A percentile compares a stretch with the other conserved stretches of the same genome.
Evolutionary conservation across 805 yeast genomes (phyloP).

Genomic region (Wickerhamiella occidentalis): DNA sequence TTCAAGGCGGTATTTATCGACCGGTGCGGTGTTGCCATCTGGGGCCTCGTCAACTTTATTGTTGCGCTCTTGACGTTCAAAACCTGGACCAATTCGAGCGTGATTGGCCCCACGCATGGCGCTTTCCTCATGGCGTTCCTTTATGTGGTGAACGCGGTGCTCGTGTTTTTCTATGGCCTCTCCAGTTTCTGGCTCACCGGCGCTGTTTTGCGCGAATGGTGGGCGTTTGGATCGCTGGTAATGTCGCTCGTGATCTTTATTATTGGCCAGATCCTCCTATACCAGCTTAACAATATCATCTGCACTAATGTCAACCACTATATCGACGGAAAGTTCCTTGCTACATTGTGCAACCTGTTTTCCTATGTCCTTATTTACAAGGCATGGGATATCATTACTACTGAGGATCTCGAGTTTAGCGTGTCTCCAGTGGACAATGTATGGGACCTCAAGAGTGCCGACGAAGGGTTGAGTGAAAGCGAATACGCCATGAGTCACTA

Average conservation of each 20-base stretch:
- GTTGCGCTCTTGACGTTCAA: slow-evolving; percentile 63
- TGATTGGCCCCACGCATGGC: slow-evolving; percentile 43
- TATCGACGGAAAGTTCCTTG: slow-evolving; percentile 81
- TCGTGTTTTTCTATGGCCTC: slow-evolving; percentile 48
- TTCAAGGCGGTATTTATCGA: slow-evolving; percentile 45
- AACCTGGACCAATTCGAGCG: slow-evolving; percentile 35
- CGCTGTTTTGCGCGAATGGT: slow-evolving; percentile 56
- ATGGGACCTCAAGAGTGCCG: slow-evolving; percentile 29
- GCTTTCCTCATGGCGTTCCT: slow-evolving; percentile 57
- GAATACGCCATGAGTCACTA: slow-evolving; percentile 30
- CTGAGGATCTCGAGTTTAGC: slow-evolving; percentile 86
- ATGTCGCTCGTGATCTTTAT: slow-evolving; percentile 63
- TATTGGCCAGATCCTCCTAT: slow-evolving; percentile 66
- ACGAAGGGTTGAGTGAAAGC: slow-evolving; percentile 23
- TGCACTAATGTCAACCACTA: slow-evolving; percentile 72
- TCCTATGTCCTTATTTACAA: slow-evolving; percentile 91
- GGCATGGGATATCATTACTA: slow-evolving; percentile 91
- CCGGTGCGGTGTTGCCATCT: slow-evolving; percentile 39
- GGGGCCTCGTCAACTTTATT: slow-evolving; percentile 56
- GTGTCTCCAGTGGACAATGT: slow-evolving; percentile 43
- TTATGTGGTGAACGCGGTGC: slow-evolving; percentile 59
- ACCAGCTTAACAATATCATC: slow-evolving; percentile 52
- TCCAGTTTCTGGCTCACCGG: slow-evolving; percentile 55
- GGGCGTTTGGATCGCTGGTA: slow-evolving; percentile 82
- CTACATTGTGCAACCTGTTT: slow-evolving; percentile 65